A percentile compares a stretch with the other conserved stretches of the same genome.
Conservation (phyloP, 306 rosid genomes). For the Vachellia pachyceras region DNA sequence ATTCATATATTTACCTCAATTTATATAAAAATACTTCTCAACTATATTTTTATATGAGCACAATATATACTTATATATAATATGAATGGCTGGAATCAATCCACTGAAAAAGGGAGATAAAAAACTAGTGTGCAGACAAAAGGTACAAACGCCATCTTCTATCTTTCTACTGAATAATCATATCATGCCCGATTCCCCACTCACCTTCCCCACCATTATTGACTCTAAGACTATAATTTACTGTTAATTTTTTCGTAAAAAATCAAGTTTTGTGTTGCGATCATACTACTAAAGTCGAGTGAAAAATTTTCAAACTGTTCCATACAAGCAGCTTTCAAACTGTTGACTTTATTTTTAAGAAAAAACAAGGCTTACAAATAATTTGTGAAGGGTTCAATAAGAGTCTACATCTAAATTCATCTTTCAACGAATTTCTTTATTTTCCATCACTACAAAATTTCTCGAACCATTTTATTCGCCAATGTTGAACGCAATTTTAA, state of each 20-base stretch:
- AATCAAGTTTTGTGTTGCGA: no score
- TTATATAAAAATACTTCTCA: no score
- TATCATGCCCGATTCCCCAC: background rate
- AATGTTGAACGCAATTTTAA: background rate
- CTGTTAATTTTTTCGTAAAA: background rate
- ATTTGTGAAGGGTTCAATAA: background rate
- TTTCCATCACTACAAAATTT: background rate
- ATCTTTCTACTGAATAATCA: background rate
- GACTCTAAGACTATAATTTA: background rate
- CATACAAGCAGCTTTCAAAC: background rate
- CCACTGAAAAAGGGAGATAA: background rate
- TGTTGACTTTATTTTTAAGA: no score
- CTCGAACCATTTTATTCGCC: background rate
- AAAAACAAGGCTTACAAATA: background rate
- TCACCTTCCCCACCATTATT: background rate
- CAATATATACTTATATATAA: background rate
- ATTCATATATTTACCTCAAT: no score
- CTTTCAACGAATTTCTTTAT: background rate
- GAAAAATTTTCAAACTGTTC: background rate
- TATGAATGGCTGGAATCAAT: background rate
- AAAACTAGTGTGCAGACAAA: background rate
- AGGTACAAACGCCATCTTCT: background rate
- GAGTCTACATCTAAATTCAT: background rate
- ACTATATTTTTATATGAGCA: no score
- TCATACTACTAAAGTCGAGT: no score